Percentiles rank a stretch among this genome's conserved stretches.
Evolutionary conservation across 1,139 yeast genomes (phyloP).

Genomic region (Taphrina flavorubra): DNA sequence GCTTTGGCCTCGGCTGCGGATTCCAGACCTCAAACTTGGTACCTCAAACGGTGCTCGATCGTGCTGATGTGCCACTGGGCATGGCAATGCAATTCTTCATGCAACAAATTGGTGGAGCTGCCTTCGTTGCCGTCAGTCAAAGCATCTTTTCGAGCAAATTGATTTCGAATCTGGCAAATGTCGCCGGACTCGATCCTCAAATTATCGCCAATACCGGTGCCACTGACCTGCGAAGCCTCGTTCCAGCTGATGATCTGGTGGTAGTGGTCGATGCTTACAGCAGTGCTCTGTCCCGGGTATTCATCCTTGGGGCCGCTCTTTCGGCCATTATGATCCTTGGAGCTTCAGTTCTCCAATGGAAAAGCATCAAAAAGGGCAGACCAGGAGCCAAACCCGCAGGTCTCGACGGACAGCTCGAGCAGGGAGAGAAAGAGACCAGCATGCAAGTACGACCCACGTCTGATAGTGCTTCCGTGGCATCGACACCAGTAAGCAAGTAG

Average conservation of each 20-base stretch:
- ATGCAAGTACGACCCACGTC: neutral
- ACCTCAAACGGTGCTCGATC: slow-evolving; percentile 7
- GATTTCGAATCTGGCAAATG: neutral
- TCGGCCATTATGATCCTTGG: neutral
- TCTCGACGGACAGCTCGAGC: neutral
- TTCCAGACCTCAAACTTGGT: slow-evolving; percentile 58
- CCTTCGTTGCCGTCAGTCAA: slow-evolving; percentile 1
- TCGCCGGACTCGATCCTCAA: slow-evolving; percentile 1
- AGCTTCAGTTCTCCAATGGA: neutral
- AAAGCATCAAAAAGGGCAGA: neutral
- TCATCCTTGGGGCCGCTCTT: neutral
- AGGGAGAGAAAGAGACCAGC: neutral
- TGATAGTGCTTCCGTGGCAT: neutral
- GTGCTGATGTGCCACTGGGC: slow-evolving; percentile 7
- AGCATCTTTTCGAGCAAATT: slow-evolving; percentile 13
- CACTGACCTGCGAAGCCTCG: slow-evolving; percentile 1
- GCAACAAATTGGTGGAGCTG: slow-evolving; percentile 11
- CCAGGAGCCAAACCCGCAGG: neutral
- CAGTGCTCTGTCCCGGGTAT: neutral
- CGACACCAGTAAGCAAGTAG: neutral
- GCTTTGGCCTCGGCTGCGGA: slow-evolving; percentile 61
- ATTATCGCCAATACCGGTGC: slow-evolving; percentile 10
- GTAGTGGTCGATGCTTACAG: neutral
- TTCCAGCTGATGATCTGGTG: neutral
- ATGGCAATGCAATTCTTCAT: slow-evolving; percentile 17